Base-by-base conservation (phyloP, 2,329 filamentous ascomycete species). In the Xylaria sp. region DNA sequence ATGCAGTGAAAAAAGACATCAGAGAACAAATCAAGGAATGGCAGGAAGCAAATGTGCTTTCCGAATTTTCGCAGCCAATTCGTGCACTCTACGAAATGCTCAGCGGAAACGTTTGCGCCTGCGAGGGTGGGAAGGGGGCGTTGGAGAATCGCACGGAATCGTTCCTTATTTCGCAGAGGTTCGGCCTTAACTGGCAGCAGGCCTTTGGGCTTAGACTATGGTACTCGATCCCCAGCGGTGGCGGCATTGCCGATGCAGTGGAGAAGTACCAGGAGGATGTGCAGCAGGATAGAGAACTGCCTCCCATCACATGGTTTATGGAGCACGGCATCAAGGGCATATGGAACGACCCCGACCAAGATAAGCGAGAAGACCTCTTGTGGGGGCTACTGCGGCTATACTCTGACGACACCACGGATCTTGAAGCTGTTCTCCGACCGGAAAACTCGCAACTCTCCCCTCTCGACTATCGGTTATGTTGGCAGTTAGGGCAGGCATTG, bases 101-200 rank as follows among this genome's bases (percentile, higher is more conserved):
- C 9, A 85, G 91, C 24, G 94, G 95, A 37, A 94, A 97, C 61
- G 87, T 91, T n/a, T 88, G 90, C 59, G 83, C 87, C 22, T 92
- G 90, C 54, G 84, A 92, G 62, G 94, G 93, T 9, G 87, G 89
- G 67, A 88, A 85, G 60, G 80, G 79, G 2, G 86, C 90, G 1
- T 75, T 88, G 7, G 94, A 97, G 71, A 91, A 97, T 72, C 87
- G 89, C 41, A 82, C 88, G 38, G 82, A 87, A 13, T 88, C 88
- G 0, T 96, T 99, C 68, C 81, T 86, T 49, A 90, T 99, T 60
- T 90, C 91, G 1, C 83, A 89, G 64, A 87, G 87, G 43, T 99
- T 97, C 69, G 85, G 85, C 4, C 79, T 99, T 34, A 90, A 95
- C 69, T 99, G 94, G 94, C 87, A 91, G 70, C 92, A 96, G 68